Evolutionary conservation across 306 rosid genomes (phyloP).

Genomic region (Leucaena leucocephala): DNA sequence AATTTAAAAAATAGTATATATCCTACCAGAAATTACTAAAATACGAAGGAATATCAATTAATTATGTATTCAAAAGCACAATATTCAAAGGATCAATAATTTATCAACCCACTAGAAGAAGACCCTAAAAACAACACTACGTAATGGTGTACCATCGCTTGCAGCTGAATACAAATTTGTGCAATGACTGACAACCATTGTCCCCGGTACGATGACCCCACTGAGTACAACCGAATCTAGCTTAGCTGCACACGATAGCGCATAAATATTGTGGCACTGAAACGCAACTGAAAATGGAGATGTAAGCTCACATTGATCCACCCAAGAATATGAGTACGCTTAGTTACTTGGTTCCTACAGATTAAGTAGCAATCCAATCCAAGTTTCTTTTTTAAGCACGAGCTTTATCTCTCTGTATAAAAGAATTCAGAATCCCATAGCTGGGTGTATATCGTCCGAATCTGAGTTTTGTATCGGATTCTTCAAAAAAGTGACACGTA

Average conservation of each 20-base stretch:
- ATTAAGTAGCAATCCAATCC: not conserved
- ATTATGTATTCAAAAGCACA: not conserved
- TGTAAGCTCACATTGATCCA: not conserved
- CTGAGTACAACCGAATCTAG: not conserved
- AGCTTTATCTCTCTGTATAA: not conserved
- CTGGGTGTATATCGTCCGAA: not conserved
- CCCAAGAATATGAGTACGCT: not conserved
- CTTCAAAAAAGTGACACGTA: not conserved
- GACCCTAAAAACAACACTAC: not conserved
- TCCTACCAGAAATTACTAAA: not conserved
- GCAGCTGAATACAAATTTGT: not conserved
- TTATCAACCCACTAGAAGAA: not conserved
- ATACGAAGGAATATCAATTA: not conserved
- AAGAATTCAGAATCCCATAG: not conserved
- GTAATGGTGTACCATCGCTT: not conserved
- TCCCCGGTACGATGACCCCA: too few relatives aligned
- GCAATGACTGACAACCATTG: not conserved
- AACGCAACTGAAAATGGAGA: not conserved
- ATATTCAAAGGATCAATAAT: constrained; percentile 15
- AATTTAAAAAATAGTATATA: not conserved
- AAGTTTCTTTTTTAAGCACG: not conserved
- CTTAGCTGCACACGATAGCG: not conserved
- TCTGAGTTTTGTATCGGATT: not conserved
- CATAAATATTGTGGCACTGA: not conserved
- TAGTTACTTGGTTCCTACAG: not conserved